Evolutionary conservation across 768 basidiomycete species (phyloP), one percentile per base, ranked within the genome.

Genomic region (Tulasnella sp.): DNA sequence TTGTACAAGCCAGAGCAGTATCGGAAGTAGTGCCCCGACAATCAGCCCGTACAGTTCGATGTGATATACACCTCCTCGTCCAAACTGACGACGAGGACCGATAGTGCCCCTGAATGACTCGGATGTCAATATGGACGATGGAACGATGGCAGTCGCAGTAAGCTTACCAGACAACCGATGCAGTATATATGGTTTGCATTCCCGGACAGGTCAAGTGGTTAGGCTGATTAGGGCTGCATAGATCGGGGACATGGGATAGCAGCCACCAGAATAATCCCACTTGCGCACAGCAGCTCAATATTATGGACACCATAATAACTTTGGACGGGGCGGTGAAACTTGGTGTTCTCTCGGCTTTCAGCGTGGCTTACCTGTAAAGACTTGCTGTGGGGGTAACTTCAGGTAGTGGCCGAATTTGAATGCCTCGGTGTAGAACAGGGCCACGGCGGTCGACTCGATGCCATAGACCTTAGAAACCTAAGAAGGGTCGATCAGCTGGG

Each of bases 391-490:
- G 7, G 84, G 83, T 2, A 84, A 76, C 77, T 84, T 85, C 77
- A 84, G 81, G 76, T 85, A 85, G 75, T 84, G 84, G 0, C 83
- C 84, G 22, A 77, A 72, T 71, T 81, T 81, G n/a, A 81, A 76
- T 32, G 81, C 80, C 34, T 79, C 78, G 1, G 79, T 75, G 72
- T 79, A 81, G 16, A 72, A 69, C 19, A 78, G 63, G 0, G 76
- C 77, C 9, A 77, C 73, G 0, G 42, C 42, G 3, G 83, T 72
- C 1, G 80, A 77, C 69, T 83, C 78, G 9, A 77, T 64, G 1
- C 77, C 69, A 72, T 80, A 82, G 1, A 77, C 74, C 73, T 85
- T 83, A 78, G 80, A 81, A 37, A 82, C 74, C 81, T 82, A 77
- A 39, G 29, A 71, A 32, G 19, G 14, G 32, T 1, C n/a, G 34